Conservation (phyloP, 805 yeast species). For the Yarrowia phangngaensis region DNA sequence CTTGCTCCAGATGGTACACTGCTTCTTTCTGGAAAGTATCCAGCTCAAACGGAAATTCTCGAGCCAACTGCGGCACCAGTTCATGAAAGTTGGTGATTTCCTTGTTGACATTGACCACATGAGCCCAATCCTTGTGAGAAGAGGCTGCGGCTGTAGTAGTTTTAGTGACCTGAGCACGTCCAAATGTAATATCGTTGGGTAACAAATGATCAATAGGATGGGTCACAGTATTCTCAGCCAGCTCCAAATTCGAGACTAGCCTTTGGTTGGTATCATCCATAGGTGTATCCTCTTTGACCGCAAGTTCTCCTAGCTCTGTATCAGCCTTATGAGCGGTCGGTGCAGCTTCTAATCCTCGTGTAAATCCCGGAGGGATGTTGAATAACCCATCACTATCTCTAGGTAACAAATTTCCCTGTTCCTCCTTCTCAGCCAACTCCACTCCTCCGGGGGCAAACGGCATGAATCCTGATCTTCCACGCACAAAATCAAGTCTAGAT, state of each 20-base stretch:
- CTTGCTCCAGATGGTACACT: constrained; percentile 90
- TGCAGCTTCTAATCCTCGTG: constrained; percentile 56
- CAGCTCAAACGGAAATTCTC: constrained; percentile 90
- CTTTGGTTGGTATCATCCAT: not conserved
- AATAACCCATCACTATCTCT: constrained; percentile 71
- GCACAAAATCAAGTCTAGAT: constrained; percentile 55
- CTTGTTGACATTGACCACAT: constrained; percentile 82
- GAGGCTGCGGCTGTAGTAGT: constrained; percentile 34
- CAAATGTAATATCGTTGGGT: constrained; percentile 51
- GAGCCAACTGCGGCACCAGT: constrained; percentile 87
- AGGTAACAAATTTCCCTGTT: constrained; percentile 45
- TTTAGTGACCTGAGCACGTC: constrained; percentile 38
- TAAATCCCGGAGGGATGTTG: constrained; percentile 77
- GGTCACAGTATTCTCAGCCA: not conserved
- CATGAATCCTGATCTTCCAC: constrained; percentile 67
- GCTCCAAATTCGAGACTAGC: not conserved
- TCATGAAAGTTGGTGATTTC: constrained; percentile 79
- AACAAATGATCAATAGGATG: constrained; percentile 45
- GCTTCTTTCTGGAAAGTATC: constrained; percentile 98
- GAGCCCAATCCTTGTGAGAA: constrained; percentile 90
- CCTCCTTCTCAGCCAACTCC: constrained; percentile 36
- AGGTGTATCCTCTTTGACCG: constrained; percentile 26
- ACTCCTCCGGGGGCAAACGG: constrained; percentile 95
- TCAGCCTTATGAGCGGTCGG: constrained; percentile 29
- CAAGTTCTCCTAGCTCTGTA: constrained; percentile 20